These are phyloP conservation scores for Kwoniella sp. DNA, from an alignment of 768 basidiomycete genomes.

Conservation along the genomic window DNA sequence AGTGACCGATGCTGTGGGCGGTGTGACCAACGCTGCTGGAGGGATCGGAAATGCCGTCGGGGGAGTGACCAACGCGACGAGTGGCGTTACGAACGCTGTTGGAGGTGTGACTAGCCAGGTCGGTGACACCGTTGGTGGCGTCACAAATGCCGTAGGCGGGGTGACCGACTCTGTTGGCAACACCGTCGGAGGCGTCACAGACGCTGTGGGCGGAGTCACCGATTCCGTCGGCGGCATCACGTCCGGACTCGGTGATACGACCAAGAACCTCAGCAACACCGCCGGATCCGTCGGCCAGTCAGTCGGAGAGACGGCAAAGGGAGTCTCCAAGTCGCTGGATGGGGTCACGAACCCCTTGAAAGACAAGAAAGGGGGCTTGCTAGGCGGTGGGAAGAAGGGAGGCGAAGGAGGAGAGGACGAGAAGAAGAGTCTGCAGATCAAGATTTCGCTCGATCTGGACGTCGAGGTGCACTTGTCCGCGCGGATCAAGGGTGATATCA, in stretches of 20 bases:
- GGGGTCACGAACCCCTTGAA: neutral
- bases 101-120: neutral
- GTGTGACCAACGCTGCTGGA: neutral
- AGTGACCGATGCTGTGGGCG: neutral
- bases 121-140: neutral
- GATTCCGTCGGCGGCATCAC: neutral
- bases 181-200: constrained; percentile 1
- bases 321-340: neutral
- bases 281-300: neutral
- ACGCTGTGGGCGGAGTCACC: neutral
- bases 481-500: constrained; percentile 21
- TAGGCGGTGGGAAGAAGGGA: neutral
- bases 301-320: neutral
- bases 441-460: constrained; percentile 19
- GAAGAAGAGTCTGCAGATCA: constrained; percentile 5
- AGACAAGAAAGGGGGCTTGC: neutral
- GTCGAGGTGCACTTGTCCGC: constrained; percentile 16
- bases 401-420: constrained; percentile 4
- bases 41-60: neutral
- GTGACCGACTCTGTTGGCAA: constrained; percentile 2
- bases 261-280: neutral
- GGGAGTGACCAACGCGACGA: neutral
- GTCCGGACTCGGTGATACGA: neutral
- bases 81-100: neutral
- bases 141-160: constrained; percentile 1